A percentile compares a stretch with the other conserved stretches of the same genome.
phyloP scores from a whole-genome alignment of 805 yeast species.

The Nakazawaea molendinolei region DNA sequence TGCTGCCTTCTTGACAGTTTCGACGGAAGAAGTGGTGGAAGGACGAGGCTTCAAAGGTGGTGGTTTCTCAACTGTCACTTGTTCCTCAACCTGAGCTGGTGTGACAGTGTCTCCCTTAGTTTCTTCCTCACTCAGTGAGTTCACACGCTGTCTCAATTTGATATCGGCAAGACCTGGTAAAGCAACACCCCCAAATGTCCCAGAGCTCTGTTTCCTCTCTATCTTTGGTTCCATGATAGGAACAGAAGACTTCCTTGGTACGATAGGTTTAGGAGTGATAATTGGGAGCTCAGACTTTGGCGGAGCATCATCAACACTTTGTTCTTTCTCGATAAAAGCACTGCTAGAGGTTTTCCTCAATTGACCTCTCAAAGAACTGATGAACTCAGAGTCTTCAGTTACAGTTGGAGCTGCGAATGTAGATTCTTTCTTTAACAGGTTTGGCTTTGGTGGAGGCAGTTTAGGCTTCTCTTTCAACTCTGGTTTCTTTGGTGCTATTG shows the following conservation, averaged over 20 bases:
- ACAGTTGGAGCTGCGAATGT: background rate
- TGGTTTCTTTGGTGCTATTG: background rate
- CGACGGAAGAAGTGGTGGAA: too few species aligned
- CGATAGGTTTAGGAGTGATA: constrained; percentile 13
- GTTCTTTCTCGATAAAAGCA: constrained; percentile 9
- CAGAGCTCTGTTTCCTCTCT: background rate
- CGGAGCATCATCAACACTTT: background rate
- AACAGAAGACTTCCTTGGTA: constrained; percentile 14
- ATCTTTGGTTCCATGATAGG: too few species aligned
- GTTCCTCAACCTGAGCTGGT: background rate
- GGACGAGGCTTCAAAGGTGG: constrained; percentile 11
- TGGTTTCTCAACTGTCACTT: constrained; percentile 5
- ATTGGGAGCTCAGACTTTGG: constrained; percentile 4
- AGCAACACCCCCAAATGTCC: constrained; percentile 1
- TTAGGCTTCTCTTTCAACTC: background rate
- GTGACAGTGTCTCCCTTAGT: background rate
- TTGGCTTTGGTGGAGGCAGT: background rate
- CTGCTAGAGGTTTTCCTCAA: constrained; percentile 15
- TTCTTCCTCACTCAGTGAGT: background rate
- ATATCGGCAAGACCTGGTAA: constrained; percentile 2
- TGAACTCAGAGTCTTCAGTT: constrained; percentile 9
- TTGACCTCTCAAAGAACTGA: constrained; percentile 13
- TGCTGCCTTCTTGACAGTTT: constrained; percentile 3
- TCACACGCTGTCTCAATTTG: background rate
- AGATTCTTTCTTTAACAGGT: too few species aligned